Evolutionary conservation across 805 yeast species (phyloP).

Genomic region (Yamadazyma insecticola): DNA sequence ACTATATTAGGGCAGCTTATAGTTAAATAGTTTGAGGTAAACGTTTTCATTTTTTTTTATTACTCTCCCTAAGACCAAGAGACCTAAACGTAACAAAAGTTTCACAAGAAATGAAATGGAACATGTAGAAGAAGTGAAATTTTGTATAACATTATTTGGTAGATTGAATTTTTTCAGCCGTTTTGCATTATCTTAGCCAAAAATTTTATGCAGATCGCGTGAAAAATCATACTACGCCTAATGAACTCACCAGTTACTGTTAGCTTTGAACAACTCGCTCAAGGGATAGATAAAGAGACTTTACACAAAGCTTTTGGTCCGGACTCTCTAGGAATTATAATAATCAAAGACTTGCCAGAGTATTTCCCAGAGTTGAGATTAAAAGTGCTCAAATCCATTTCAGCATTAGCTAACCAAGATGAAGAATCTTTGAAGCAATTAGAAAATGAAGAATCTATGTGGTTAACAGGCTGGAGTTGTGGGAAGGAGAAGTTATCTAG

Average conservation of each 20-base stretch:
- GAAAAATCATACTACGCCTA: too few relatives aligned
- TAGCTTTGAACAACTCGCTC: conserved; percentile 21
- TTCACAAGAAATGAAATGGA: too few relatives aligned
- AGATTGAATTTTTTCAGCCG: too few relatives aligned
- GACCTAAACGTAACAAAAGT: too few relatives aligned
- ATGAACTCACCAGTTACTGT: conserved; percentile 26
- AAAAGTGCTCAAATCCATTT: conserved; percentile 40
- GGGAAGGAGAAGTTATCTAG: conserved; percentile 47
- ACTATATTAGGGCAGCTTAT: too few relatives aligned
- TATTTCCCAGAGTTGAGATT: conserved; percentile 34
- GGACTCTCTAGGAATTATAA: conserved; percentile 50
- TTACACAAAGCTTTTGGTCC: conserved; percentile 50
- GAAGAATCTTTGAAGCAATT: conserved; percentile 25
- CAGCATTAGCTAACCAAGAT: conserved; percentile 39
- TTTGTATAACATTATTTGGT: too few relatives aligned
- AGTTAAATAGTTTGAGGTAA: too few relatives aligned
- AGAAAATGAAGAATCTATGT: conserved; percentile 46
- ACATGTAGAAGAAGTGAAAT: too few relatives aligned
- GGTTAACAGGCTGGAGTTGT: conserved; percentile 59
- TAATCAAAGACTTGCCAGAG: conserved; percentile 41
- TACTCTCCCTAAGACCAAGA: too few relatives aligned
- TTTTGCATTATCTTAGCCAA: too few relatives aligned
- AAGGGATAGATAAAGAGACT: conserved; percentile 24
- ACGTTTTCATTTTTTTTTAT: too few relatives aligned
- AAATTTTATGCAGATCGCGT: too few relatives aligned